These are phyloP conservation scores for Eucalyptus sp. DNA, from an alignment of 345 rosid genomes.

Conservation along the genomic window DNA sequence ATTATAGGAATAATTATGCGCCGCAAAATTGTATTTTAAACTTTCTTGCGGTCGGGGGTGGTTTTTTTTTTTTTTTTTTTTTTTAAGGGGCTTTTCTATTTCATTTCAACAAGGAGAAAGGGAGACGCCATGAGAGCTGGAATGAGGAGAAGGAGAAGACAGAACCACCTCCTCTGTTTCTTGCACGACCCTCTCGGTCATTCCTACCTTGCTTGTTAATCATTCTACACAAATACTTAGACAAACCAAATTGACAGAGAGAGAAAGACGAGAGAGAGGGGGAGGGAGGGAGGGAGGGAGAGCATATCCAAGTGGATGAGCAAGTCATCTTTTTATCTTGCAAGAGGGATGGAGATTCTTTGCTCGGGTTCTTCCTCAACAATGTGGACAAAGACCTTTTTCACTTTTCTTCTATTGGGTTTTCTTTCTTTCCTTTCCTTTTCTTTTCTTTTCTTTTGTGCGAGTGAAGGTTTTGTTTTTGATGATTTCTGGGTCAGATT, in stretches of 20 bases:
- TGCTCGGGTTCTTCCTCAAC: neutral
- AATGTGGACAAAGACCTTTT: too few species aligned
- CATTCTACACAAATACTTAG: neutral
- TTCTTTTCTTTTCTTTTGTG: too few species aligned
- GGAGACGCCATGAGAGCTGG: neutral
- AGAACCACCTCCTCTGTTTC: neutral
- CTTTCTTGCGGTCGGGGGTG: too few species aligned
- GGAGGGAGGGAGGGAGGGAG: neutral
- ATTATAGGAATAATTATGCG: neutral
- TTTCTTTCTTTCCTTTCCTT: too few species aligned
- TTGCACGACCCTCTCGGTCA: neutral
- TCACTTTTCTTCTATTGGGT: too few species aligned
- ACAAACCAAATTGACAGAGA: neutral
- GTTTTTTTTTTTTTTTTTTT: too few species aligned
- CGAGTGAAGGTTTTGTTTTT: too few species aligned
- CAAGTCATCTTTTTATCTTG: neutral
- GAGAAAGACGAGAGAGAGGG: neutral
- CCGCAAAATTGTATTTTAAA: neutral
- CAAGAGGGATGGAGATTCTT: neutral
- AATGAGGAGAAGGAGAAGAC: neutral
- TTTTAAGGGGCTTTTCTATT: too few species aligned
- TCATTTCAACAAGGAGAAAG: neutral
- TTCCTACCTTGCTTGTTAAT: neutral
- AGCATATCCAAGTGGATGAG: neutral
- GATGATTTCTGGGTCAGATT: too few species aligned